Evolutionary conservation across 768 basidiomycete species (phyloP), one percentile per base, ranked within the genome.

Genomic region (Phlegmacium glaucopus): DNA sequence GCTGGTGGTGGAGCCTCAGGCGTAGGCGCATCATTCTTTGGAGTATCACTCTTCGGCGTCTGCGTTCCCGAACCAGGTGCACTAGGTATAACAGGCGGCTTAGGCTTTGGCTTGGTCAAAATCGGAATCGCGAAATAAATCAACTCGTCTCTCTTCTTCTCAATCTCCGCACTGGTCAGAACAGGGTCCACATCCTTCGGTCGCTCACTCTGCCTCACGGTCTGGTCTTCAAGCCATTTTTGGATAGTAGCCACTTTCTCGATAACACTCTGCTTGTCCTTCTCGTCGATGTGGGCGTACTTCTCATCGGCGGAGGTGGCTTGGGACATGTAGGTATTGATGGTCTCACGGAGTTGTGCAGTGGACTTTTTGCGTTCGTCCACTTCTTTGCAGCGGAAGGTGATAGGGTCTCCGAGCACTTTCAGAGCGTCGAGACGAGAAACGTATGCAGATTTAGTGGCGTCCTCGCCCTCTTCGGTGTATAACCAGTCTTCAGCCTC

Each of bases 401-500:
- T 74, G 72, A 98, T 83, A 39, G 89, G 90, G 74, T 93, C 90
- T 25, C 94, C 94, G 54, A 94, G 75, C 38, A 69, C 78, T 69
- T 94, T 92, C 66, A 96, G 83, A 3, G 75, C 72, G 53, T 94
- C 90, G 50, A 97, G 82, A 45, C 87, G 85, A 28, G 75, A 54
- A 57, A 92, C 85, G 69, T 99, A 98, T n/a, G 87, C 89, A 0
- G 92, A 95, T 71, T 98, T 99, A 61, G 80, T 81, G 30, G 95
- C 90, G 49, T 97, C 94, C 70, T 97, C 95, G 57, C 78, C 94
- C 81, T 97, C 96, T 52, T 97, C 94, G 30, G 83, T 80, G 82
- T 98, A 98, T 26, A 99, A 78, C 95, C 95, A 99, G 63, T 95
- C 90, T 66, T 98, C 94, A 6, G 92, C 84, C 53, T 85, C 85